Conservation (phyloP, 176 grass and related monocot genomes). For the Oryza meridionalis region DNA sequence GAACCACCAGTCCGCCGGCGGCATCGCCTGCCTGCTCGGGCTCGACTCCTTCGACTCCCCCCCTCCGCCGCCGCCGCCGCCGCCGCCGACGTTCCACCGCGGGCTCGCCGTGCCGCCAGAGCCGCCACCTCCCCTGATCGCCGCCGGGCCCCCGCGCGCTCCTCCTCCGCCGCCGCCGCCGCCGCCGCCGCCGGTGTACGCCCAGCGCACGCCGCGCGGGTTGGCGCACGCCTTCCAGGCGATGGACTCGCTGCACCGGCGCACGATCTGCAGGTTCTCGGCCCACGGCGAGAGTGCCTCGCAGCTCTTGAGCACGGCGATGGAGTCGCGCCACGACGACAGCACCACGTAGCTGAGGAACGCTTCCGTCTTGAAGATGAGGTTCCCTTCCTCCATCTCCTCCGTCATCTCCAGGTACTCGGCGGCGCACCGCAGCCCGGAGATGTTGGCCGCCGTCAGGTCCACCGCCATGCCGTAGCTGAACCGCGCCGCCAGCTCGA, state of each 20-base stretch:
- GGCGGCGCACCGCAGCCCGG: constrained; percentile 82
- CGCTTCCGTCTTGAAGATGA: constrained; percentile 98
- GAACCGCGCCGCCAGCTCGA: constrained; percentile 91
- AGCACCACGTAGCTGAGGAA: constrained; percentile 98
- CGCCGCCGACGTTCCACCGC: constrained; percentile 53
- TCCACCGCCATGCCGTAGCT: constrained; percentile 97
- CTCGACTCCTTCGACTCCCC: constrained; percentile 83
- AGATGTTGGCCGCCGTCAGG: constrained; percentile 88
- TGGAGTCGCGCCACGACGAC: constrained; percentile 94
- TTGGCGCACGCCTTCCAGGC: constrained; percentile 98
- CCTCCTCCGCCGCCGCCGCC: not conserved
- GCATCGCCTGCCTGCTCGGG: constrained; percentile 65
- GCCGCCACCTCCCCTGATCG: not conserved
- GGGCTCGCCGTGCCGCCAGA: constrained; percentile 48
- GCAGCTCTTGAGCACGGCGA: constrained; percentile 91
- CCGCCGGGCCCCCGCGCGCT: not conserved
- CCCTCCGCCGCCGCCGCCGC: not conserved
- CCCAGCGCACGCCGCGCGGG: constrained; percentile 82
- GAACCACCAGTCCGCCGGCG: constrained; percentile 95
- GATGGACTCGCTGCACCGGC: constrained; percentile 95
- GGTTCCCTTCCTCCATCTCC: constrained; percentile 96
- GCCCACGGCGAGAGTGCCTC: constrained; percentile 90
- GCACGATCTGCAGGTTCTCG: constrained; percentile 98
- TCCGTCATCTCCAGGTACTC: constrained; percentile 99
- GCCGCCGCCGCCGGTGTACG: constrained; percentile 60